Evolutionary conservation across 176 grass and related monocot species (phyloP).

Genomic region (Alloteropsis semialata): DNA sequence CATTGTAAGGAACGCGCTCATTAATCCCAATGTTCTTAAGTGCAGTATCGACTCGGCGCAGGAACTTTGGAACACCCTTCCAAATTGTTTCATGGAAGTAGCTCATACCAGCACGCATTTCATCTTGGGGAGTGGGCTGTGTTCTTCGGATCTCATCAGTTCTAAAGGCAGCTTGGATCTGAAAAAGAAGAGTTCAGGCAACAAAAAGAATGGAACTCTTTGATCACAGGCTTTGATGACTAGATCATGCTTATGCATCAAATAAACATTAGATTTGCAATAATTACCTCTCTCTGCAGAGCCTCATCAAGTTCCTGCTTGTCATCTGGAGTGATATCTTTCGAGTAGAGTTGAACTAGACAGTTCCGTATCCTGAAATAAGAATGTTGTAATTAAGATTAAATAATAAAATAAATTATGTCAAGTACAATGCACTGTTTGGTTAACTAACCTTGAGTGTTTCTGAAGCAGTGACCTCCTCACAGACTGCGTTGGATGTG

Average conservation of each 20-base stretch:
- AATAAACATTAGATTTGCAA: too few relatives aligned
- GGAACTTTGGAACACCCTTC: conserved; percentile 52
- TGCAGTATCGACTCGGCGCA: conserved; percentile 44
- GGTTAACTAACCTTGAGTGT: conserved; percentile 27
- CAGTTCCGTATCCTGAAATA: conserved; percentile 49
- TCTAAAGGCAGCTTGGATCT: conserved; percentile 56
- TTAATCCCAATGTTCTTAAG: conserved; percentile 51
- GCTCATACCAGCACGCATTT: conserved; percentile 55
- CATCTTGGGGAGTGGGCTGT: conserved; percentile 49
- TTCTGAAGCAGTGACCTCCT: conserved; percentile 45
- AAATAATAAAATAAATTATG: too few relatives aligned
- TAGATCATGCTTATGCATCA: too few relatives aligned
- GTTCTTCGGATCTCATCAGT: conserved; percentile 51
- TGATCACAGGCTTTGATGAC: too few relatives aligned
- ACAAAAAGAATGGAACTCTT: too few relatives aligned
- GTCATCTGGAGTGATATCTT: conserved; percentile 51
- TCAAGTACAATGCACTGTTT: neutral
- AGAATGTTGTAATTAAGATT: too few relatives aligned
- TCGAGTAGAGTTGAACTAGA: conserved; percentile 28
- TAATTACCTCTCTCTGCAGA: conserved; percentile 52
- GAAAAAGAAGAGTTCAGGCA: too few relatives aligned
- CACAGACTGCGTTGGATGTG: conserved; percentile 44
- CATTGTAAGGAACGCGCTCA: conserved; percentile 45
- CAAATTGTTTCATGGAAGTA: conserved; percentile 56
- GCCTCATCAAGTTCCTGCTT: conserved; percentile 53